Conservation (phyloP, 257 asterid species). For the Rhazya stricta region DNA sequence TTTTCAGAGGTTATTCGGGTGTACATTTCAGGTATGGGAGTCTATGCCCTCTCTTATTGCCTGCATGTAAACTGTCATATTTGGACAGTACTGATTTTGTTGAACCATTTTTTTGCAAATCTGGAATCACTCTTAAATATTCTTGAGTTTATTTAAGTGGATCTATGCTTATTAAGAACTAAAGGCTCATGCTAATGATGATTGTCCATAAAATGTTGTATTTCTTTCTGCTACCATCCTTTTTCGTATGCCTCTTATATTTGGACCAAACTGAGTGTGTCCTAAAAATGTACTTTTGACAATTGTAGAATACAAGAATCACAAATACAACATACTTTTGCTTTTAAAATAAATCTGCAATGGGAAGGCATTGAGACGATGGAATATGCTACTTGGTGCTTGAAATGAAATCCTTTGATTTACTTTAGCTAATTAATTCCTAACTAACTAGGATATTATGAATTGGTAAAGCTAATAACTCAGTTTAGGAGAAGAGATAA, state of each 20-base stretch:
- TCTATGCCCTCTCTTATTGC: neutral
- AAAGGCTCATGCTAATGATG: too few species aligned
- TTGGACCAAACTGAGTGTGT: neutral
- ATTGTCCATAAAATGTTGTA: too few species aligned
- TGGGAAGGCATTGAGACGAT: neutral
- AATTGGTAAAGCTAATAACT: neutral
- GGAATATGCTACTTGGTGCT: neutral
- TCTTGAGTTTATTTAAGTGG: neutral
- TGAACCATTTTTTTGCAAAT: neutral
- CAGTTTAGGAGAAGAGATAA: neutral
- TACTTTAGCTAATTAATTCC: too few species aligned
- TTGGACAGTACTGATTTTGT: neutral
- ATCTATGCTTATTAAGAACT: neutral
- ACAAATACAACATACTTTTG: neutral
- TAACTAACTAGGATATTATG: too few species aligned
- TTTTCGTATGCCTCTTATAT: neutral
- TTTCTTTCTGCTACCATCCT: neutral
- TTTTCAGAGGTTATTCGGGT: constrained; percentile 84
- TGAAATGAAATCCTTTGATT: neutral
- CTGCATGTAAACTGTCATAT: neutral
- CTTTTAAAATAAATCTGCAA: neutral
- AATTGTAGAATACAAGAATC: neutral
- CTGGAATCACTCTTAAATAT: neutral
- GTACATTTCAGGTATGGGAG: constrained; percentile 75
- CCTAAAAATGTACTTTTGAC: neutral